A percentile compares a stretch with the other conserved stretches of the same genome.
Conservation (phyloP, 1,284 basidiomycete species). For the Heimioporus retisporus region DNA sequence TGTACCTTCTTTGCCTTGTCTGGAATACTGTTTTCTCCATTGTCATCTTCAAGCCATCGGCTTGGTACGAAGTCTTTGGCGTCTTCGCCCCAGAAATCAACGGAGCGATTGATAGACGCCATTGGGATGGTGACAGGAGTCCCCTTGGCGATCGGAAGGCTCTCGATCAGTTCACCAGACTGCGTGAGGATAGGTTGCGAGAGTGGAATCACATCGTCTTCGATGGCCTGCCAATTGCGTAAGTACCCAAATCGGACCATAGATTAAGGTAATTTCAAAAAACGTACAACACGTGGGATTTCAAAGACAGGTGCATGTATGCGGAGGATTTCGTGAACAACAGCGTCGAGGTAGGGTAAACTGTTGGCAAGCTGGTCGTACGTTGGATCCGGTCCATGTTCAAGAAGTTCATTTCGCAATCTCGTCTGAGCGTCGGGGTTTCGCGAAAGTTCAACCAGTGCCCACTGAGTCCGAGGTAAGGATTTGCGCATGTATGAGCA, state of each 20-base stretch:
- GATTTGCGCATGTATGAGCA: background rate
- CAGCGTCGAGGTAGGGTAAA: background rate
- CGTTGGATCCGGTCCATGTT: background rate
- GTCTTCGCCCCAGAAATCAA: too few relatives aligned
- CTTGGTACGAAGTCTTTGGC: conserved; percentile 6
- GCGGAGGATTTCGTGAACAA: background rate
- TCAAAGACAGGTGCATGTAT: background rate
- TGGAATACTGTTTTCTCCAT: conserved; percentile 15
- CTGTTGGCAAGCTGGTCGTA: background rate
- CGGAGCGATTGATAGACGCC: too few relatives aligned
- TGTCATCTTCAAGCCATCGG: conserved; percentile 44
- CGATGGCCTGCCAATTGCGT: conserved; percentile 41
- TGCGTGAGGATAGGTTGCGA: conserved; percentile 50
- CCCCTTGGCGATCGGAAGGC: conserved; percentile 58
- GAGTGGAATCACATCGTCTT: conserved; percentile 68
- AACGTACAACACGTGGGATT: too few relatives aligned
- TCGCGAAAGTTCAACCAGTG: background rate
- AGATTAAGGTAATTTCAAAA: conserved; percentile 25
- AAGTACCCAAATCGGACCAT: conserved; percentile 42
- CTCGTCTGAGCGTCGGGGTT: background rate
- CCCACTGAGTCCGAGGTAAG: background rate
- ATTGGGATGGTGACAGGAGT: conserved; percentile 24
- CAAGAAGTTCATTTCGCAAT: background rate
- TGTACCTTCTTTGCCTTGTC: conserved; percentile 47
- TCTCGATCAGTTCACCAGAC: conserved; percentile 49